Conservation (phyloP, 1,139 yeast genomes). For the Arxiozyma slooffiae region DNA sequence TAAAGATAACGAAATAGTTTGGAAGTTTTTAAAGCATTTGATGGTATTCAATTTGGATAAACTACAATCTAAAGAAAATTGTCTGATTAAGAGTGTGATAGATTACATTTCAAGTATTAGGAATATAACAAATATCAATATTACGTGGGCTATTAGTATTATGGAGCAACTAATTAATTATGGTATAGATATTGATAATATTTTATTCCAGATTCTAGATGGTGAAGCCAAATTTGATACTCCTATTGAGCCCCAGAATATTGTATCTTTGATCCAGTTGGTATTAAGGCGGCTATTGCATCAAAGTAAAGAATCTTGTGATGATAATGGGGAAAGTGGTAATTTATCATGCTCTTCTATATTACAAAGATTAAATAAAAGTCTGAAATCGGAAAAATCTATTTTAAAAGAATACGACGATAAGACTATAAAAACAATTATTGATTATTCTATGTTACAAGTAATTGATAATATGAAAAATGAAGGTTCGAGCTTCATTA, state of each 20-base stretch:
- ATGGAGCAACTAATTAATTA: background rate
- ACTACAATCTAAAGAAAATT: background rate
- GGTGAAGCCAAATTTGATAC: background rate
- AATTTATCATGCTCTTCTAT: background rate
- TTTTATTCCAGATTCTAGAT: background rate
- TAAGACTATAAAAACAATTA: background rate
- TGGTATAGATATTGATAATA: background rate
- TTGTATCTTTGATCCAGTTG: slow-evolving; percentile 1
- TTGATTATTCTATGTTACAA: slow-evolving; percentile 1
- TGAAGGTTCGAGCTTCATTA: background rate
- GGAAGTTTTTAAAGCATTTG: background rate
- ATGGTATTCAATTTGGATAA: background rate
- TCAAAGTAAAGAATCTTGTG: background rate
- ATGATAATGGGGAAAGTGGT: background rate
- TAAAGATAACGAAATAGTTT: background rate
- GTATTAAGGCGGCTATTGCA: background rate
- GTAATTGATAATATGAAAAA: background rate
- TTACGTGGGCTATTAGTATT: background rate
- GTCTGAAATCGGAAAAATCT: slow-evolving; percentile 6
- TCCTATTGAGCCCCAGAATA: background rate
- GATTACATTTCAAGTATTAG: background rate
- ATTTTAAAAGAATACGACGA: background rate
- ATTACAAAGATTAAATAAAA: background rate
- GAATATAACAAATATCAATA: background rate
- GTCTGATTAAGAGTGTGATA: background rate